Evolutionary conservation across 1,284 basidiomycete genomes (phyloP), one percentile per base, ranked within the genome.

Genomic region (Fomitopsis betulina): DNA sequence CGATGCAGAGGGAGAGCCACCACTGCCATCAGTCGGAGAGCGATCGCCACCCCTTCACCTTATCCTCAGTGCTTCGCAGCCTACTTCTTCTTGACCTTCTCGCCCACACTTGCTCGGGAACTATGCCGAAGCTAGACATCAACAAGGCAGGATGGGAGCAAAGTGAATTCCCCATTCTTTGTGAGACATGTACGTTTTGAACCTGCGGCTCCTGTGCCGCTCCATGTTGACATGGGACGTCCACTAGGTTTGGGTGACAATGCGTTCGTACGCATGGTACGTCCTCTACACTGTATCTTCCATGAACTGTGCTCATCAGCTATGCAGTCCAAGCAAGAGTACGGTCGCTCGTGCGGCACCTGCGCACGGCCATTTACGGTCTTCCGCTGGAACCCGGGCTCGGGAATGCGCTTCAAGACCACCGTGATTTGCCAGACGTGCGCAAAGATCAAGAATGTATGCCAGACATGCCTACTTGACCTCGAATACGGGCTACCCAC

Each of bases 371-470:
- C 95, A 6, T 98, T 97, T 76, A 98, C 96, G 55, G 92, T 98
- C 65, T 99, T 99, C 75, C 89, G 95, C 50, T 99, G 97, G 97
- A 96, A 98, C 68, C 96, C 97, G 1, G 97, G 97, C 54, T 78
- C 84, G 15, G 96, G 95, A 43, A 91, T 88, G 71, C 87, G 97
- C 42, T 97, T 88, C 85, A 99, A 99, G 79, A 93, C 94, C 66
- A 99, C 97, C 5, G 96, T 98, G 62, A 89, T 99, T 64, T 99
- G 97, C 76, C 95, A 97, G 72, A 98, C 97, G 0, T 99, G 97
- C 68, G 93, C 96, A 39, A 99, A 98, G 79, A 90, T 98, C 67
- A 98, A 98, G 81, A 98, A 99, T 69, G 93, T 97, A 43, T 99
- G 97, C 77, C 97, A 99, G 76, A 98, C 96, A 0, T 99, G 97